These are phyloP conservation scores for Silene uniflora DNA, from an alignment of 148 eudicot genomes.

Conservation along the genomic window DNA sequence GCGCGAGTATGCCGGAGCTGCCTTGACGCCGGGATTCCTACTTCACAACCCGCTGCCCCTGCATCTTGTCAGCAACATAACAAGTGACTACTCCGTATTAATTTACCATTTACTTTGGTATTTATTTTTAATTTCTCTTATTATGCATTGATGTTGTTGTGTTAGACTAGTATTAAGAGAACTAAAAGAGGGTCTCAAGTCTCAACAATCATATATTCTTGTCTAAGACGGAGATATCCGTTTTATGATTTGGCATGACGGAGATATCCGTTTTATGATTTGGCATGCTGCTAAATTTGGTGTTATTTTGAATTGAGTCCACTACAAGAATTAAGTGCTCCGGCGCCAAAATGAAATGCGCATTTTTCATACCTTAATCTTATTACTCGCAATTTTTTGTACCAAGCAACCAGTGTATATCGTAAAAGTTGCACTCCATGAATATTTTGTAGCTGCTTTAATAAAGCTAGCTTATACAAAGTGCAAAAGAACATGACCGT, in stretches of 20 bases:
- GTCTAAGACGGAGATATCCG: no score
- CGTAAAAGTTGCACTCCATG: no score
- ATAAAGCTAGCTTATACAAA: background rate
- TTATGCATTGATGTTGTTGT: background rate
- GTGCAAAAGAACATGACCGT: background rate
- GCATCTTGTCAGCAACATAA: background rate
- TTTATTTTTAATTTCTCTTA: no score
- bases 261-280: no score
- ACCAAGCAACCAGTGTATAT: no score
- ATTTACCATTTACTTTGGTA: no score
- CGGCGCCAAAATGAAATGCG: background rate
- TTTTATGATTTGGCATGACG: background rate
- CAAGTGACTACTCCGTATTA: background rate
- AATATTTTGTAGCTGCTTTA: background rate
- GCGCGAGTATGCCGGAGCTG: conserved; percentile 63
- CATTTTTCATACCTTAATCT: background rate
- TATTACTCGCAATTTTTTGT: no score
- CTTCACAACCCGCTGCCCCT: background rate
- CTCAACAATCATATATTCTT: no score
- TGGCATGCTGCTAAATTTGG: background rate
- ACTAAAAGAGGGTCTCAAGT: no score
- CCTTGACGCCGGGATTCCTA: background rate
- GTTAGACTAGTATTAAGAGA: no score
- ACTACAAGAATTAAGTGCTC: no score
- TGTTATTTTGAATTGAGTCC: background rate